Evolutionary conservation across 352 stramenopile genomes (phyloP).

Genomic region (Globisporangium radiosum): DNA sequence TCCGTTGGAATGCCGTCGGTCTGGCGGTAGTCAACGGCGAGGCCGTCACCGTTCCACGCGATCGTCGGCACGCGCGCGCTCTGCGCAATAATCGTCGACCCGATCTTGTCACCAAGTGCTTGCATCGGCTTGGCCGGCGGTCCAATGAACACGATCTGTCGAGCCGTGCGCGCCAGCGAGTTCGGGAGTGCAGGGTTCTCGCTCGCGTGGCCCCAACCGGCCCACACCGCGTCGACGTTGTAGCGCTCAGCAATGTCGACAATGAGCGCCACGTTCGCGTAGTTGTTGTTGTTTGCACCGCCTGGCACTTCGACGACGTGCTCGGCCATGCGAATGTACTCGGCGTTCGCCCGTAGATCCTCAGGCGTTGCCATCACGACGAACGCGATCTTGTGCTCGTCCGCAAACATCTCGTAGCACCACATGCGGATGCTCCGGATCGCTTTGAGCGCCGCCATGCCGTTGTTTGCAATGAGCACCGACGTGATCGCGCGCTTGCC

Average conservation of each 20-base stretch:
- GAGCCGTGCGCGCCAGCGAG: conserved; percentile 83
- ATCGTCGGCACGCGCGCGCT: conserved; percentile 98
- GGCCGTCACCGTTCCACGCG: conserved; percentile 96
- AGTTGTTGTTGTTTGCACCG: conserved; percentile 99
- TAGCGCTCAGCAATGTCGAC: conserved; percentile 96
- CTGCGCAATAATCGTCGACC: conserved; percentile 99
- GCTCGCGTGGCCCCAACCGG: conserved; percentile 97
- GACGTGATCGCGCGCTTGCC: conserved; percentile 91
- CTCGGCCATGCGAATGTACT: conserved; percentile 99
- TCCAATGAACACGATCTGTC: conserved; percentile 98
- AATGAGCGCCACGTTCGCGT: conserved; percentile 99
- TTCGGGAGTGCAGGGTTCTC: conserved; percentile 98
- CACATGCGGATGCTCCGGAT: conserved; percentile 98
- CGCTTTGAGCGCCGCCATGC: conserved; percentile 98
- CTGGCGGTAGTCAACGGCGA: conserved; percentile 91
- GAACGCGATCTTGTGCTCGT: conserved; percentile 93
- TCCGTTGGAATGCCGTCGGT: conserved; percentile 87
- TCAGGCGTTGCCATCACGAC: conserved; percentile 99
- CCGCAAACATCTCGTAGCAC: conserved; percentile 97
- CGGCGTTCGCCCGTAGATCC: conserved; percentile 98
- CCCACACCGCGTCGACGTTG: conserved; percentile 97
- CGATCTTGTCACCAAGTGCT: conserved; percentile 99
- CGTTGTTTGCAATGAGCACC: conserved; percentile 99
- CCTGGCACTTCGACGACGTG: conserved; percentile 99
- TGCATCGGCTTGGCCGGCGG: conserved; percentile 97